phyloP scores from a whole-genome alignment of 306 rosid species.

The Malus asiatica region DNA sequence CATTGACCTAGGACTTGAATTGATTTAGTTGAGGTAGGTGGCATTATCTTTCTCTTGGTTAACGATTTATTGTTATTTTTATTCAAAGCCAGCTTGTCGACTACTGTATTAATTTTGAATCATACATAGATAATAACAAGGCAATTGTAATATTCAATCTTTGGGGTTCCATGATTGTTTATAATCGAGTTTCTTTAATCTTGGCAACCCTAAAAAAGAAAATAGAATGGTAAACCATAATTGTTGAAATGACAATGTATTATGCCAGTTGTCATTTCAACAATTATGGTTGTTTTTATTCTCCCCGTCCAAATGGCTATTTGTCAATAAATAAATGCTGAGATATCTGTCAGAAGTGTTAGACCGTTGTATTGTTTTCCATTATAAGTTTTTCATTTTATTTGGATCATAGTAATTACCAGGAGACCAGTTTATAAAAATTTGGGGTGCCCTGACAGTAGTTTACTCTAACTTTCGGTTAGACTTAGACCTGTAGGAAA shows the following conservation, averaged over 20 bases:
- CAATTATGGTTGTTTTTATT: not conserved
- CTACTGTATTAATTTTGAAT: not conserved
- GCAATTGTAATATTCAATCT: not conserved
- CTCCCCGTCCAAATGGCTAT: not conserved
- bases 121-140: not conserved
- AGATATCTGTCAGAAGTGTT: not conserved
- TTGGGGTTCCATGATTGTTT: not conserved
- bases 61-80: not conserved
- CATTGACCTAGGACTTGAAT: conserved; percentile 41
- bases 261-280: not conserved
- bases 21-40: conserved; percentile 3
- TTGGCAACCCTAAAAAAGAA: not conserved
- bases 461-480: not conserved
- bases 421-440: not conserved
- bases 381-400: not conserved
- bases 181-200: not conserved
- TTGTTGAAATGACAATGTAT: too few relatives aligned
- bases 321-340: not conserved
- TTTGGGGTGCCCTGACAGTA: not conserved
- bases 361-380: not conserved
- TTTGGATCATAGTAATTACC: not conserved
- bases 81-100: not conserved
- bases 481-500: not conserved
- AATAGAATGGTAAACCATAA: not conserved
- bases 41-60: not conserved